Percentiles rank a stretch among this genome's conserved stretches.
Evolutionary conservation across 2,329 filamentous ascomycete species (phyloP).

Genomic region (Blastomyces silverae): DNA sequence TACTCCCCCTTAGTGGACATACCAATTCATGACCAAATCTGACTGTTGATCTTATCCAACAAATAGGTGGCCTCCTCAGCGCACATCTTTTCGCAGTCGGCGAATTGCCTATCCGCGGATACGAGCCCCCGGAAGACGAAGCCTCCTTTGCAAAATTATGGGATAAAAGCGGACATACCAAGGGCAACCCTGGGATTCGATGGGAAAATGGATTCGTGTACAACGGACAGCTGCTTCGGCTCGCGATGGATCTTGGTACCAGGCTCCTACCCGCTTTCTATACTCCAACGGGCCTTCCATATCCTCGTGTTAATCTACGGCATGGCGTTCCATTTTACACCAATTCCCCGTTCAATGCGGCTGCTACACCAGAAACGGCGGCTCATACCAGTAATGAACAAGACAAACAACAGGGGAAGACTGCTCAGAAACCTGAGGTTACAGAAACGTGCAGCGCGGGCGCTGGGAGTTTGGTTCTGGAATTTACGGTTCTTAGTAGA

Average conservation of each 20-base stretch:
- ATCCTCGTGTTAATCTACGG: constrained; percentile 86
- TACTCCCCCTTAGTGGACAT: not conserved
- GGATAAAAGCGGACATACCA: constrained; percentile 29
- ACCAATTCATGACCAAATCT: not conserved
- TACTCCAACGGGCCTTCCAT: constrained; percentile 83
- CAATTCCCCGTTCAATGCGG: constrained; percentile 69
- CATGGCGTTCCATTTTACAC: constrained; percentile 87
- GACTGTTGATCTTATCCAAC: constrained; percentile 3
- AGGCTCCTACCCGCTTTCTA: constrained; percentile 87
- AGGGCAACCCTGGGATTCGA: constrained; percentile 44
- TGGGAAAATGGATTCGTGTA: constrained; percentile 78
- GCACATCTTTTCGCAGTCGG: constrained; percentile 90
- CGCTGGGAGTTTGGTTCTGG: constrained; percentile 88
- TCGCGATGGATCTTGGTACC: constrained; percentile 77
- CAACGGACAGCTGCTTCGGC: constrained; percentile 79
- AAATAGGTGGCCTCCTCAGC: constrained; percentile 64
- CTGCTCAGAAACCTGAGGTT: constrained; percentile 52
- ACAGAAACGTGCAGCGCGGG: constrained; percentile 97
- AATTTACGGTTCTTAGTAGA: constrained; percentile 84
- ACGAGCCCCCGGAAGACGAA: constrained; percentile 49
- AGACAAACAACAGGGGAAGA: not conserved
- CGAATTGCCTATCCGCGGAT: constrained; percentile 78
- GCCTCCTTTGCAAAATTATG: constrained; percentile 37
- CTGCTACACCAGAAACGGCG: constrained; percentile 20
- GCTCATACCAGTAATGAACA: not conserved